Base-by-base conservation (phyloP, 148 eudicot genomes). In the Rhododendron ovatum region DNA sequence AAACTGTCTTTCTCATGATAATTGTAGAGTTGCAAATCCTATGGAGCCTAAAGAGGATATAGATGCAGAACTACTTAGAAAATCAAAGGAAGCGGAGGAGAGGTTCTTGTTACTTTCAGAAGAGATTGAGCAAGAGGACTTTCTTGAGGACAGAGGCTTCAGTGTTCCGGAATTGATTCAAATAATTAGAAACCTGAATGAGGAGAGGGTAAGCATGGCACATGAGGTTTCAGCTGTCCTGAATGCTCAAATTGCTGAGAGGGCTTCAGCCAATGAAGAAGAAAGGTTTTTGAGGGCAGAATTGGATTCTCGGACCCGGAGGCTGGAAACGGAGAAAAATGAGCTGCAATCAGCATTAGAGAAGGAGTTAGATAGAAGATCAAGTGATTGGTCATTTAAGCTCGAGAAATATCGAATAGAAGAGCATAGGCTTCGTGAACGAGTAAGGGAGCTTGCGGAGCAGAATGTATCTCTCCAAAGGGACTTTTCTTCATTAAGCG, bases 371-470 rank as follows among this genome's bases (percentile, higher is more conserved):
- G 99, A 96, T 87, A 90, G 98, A 87, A 95, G 99, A 90, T 95
- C 98, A 65, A 92, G 87, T 88, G 99, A 95, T 74, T 96, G 99
- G 99, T 93, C 96, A 10, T 82, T 79, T 35, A 94, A 95, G 89
- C 89, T 91, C 83, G 98, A 95, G 90, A 93, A 90, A 85, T 95
- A 88, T 86, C 94, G 93, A 76, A 87, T 85, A n/a, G 98, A 96
- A 89, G 99, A 96, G 90, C 93, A 90, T 85, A 92, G 94, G 88
- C 99, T 96, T 79, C 94, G 98, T 53, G 95, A 94, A 43, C 92
- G 98, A 84, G 96, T 93, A 14, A 91, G 96, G 88, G 95, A 96
- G 89, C 96, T 96, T 85, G 99, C 98, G 26, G 99, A 96, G 91
- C 98, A 94, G 90, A 96, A 96, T 85, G 99, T 96, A 80, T 90